A percentile compares a stretch with the other conserved stretches of the same genome.
Evolutionary conservation across 2,329 filamentous ascomycete species (phyloP).

Genomic region (Alternaria hordeiaustralica): DNA sequence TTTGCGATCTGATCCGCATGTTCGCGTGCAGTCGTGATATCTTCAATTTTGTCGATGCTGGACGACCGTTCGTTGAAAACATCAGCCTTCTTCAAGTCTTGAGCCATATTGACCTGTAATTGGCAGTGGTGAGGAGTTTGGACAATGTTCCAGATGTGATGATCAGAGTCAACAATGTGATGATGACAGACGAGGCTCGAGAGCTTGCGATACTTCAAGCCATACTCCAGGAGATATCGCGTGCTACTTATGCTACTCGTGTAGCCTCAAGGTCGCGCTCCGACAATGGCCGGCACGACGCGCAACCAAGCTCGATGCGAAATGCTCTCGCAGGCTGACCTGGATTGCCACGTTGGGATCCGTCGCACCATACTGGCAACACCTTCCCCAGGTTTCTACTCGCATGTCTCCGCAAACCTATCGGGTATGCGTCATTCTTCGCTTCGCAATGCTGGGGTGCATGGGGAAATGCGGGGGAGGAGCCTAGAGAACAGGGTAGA

Average conservation of each 20-base stretch:
- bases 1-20: conserved; percentile 27
- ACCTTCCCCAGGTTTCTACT: not conserved
- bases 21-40: conserved; percentile 21
- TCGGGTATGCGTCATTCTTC: not conserved
- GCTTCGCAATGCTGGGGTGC: not conserved
- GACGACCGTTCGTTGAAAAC: conserved; percentile 14
- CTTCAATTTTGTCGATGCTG: conserved; percentile 28
- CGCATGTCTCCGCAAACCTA: not conserved
- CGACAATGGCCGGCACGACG: not conserved
- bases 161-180: not conserved
- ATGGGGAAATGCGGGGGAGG: not conserved
- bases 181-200: not conserved
- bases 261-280: not conserved
- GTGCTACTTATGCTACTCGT: not conserved
- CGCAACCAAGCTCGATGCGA: not conserved
- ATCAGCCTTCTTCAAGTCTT: conserved; percentile 15
- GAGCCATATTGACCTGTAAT: not conserved
- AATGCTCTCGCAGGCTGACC: not conserved
- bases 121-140: not conserved
- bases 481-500: not conserved
- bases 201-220: not conserved
- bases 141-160: not conserved
- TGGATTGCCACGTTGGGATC: not conserved
- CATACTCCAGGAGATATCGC: not conserved
- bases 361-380: not conserved